A percentile compares a stretch with the other conserved stretches of the same genome.
Conservation (phyloP, 495 filamentous ascomycete genomes). For the Bombardia bombarda region DNA sequence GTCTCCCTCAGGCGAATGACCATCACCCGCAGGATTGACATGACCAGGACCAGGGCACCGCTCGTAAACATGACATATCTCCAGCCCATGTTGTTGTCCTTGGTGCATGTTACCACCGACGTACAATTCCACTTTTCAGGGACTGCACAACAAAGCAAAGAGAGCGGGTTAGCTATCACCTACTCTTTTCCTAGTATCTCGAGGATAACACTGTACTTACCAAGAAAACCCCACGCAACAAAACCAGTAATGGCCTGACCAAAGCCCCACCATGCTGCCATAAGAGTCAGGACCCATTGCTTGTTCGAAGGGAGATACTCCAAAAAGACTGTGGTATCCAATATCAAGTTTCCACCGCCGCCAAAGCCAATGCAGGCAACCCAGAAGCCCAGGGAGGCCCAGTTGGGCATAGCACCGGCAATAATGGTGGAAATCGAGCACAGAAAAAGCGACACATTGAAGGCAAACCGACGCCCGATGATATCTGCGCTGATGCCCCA, state of each 20-base stretch:
- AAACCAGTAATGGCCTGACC: constrained; percentile 63
- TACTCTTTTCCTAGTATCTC: neutral
- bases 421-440: constrained; percentile 58
- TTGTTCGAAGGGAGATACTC: constrained; percentile 71
- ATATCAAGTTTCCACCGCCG: constrained; percentile 63
- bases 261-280: constrained; percentile 74
- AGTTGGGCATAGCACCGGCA: constrained; percentile 64
- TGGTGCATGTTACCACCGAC: constrained; percentile 47
- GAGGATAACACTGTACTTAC: too few relatives aligned
- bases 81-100: constrained; percentile 70
- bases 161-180: neutral
- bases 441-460: constrained; percentile 62
- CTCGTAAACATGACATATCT: constrained; percentile 63
- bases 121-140: constrained; percentile 48
- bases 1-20: constrained; percentile 62
- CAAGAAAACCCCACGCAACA: constrained; percentile 70
- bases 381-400: constrained; percentile 56
- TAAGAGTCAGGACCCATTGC: constrained; percentile 67
- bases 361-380: constrained; percentile 64
- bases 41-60: constrained; percentile 57
- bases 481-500: constrained; percentile 74
- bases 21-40: constrained; percentile 58
- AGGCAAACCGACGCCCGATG: constrained; percentile 64
- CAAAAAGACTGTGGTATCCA: constrained; percentile 69
- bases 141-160: constrained; percentile 16